Base-by-base conservation (phyloP, 495 filamentous ascomycete species). In the Hamigera avellanea region DNA sequence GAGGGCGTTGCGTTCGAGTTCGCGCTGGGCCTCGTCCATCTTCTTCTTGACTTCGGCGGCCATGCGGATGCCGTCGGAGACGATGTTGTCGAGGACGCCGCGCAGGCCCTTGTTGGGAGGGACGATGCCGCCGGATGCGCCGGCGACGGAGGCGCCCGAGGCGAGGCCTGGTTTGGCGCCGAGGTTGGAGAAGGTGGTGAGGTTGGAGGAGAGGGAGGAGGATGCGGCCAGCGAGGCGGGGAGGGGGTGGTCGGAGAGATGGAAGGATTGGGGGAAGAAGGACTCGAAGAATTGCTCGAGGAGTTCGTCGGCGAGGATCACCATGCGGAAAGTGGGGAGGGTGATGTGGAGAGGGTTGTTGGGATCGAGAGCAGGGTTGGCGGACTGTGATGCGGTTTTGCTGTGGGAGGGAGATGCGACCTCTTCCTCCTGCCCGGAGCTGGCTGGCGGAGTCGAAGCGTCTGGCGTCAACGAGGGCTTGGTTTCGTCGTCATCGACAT, bases 241-340 rank as follows among this genome's bases (percentile, higher is more conserved):
- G 35, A 58, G 52, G 8, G 57, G 53, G 35, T 57, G 56, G 21
- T 74, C 69, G 36, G 73, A 69, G 14, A 85, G 71, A 33, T 65
- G 70, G 64, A 85, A 83, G n/a, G 76, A 81, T 43, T 75, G 75
- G 0, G 77, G 70, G 62, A 85, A 82, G 40, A 73, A 76, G 21
- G 69, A 79, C 57, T 98, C 91, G 55, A 98, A 98, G 59, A 98
- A 98, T 46, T 86, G 79, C 49, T 98, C 89, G 9, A 98, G 76
- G 2, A 89, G 70, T 49, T 98, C 91, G 54, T 98, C 91, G 39
- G 91, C 91, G 14, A 98, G 75, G 30, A 98, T 80, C 16, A 98
- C 86, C 91, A 98, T 98, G 45, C 91, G 81, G 72, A 98, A 98
- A 14, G 91, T 98, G 0, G 93, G 93, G 7, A 98, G 76, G 6